A percentile compares a stretch with the other conserved stretches of the same genome.
Conservation (phyloP, 768 basidiomycete genomes). For the Suillus subaureus region DNA sequence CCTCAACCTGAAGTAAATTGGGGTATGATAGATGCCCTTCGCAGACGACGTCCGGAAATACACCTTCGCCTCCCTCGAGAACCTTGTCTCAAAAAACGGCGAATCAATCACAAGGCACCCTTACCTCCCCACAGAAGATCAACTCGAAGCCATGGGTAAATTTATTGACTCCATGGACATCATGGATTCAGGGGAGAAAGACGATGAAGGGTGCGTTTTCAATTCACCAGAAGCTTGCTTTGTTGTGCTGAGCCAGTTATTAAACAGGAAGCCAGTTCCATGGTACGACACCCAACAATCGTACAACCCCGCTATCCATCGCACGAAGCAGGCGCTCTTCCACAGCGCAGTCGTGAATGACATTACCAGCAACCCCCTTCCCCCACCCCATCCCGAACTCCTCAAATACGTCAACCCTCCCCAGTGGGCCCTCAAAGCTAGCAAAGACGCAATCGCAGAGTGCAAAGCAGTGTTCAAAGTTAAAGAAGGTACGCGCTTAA, state of each 20-base stretch:
- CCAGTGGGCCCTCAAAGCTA: conserved; percentile 60
- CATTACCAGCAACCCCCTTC: conserved; percentile 71
- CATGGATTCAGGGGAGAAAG: conserved; percentile 70
- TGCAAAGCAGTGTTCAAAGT: conserved; percentile 74
- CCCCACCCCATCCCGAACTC: conserved; percentile 85
- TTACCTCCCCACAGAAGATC: conserved; percentile 78
- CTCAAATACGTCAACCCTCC: conserved; percentile 86
- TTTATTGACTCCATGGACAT: conserved; percentile 92
- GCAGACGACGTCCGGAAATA: conserved; percentile 92
- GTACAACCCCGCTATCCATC: conserved; percentile 89
- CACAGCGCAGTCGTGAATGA: conserved; percentile 82
- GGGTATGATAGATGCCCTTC: conserved; percentile 78
- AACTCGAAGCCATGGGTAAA: conserved; percentile 79
- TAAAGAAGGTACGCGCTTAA: conserved; percentile 59
- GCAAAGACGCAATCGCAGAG: conserved; percentile 55
- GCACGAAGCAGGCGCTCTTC: conserved; percentile 91
- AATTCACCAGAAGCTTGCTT: background rate
- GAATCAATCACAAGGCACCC: conserved; percentile 75
- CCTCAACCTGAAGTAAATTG: background rate
- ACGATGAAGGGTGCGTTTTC: conserved; percentile 67
- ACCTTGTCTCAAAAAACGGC: conserved; percentile 74
- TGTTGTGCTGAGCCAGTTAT: conserved; percentile 7
- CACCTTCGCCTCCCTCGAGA: conserved; percentile 79
- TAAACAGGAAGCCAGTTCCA: conserved; percentile 52
- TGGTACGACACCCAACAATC: conserved; percentile 83